phyloP scores from a whole-genome alignment of 192 early-diverging fungal genomes.

The Paraglomus brasilianum region DNA sequence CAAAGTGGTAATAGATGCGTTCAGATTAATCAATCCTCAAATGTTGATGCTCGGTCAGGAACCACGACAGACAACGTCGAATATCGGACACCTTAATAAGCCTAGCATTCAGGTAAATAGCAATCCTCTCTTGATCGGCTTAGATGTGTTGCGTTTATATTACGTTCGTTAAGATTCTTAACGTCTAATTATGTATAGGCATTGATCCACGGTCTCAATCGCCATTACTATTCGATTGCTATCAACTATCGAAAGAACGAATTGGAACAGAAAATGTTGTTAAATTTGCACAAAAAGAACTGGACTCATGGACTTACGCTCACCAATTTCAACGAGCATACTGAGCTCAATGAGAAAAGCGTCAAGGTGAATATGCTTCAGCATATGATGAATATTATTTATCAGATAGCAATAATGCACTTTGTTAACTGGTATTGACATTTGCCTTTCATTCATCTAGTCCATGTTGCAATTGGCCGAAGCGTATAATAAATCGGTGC shows the following conservation, averaged over 20 bases:
- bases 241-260: slow-evolving; percentile 99
- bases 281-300: slow-evolving; percentile 98
- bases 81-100: slow-evolving; percentile 98
- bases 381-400: not conserved
- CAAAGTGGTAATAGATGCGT: slow-evolving; percentile 99
- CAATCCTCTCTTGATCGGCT: not conserved
- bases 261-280: slow-evolving; percentile 98
- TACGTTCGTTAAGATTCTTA: not conserved
- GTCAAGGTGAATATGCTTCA: slow-evolving; percentile 66
- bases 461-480: slow-evolving; percentile 89
- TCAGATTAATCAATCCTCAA: slow-evolving; percentile 93
- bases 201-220: slow-evolving; percentile 95
- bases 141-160: not conserved
- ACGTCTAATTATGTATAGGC: slow-evolving; percentile 47
- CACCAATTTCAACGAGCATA: slow-evolving; percentile 79
- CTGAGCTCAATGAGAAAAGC: slow-evolving; percentile 76
- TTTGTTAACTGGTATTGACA: slow-evolving; percentile 7
- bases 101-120: slow-evolving; percentile 82
- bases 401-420: not conserved
- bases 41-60: slow-evolving; percentile 83
- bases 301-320: slow-evolving; percentile 96
- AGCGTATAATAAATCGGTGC: slow-evolving; percentile 96
- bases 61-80: slow-evolving; percentile 96
- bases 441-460: slow-evolving; percentile 36
- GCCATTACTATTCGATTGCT: slow-evolving; percentile 99